Conservation (phyloP, 768 basidiomycete species). For the Mycena amicta region DNA sequence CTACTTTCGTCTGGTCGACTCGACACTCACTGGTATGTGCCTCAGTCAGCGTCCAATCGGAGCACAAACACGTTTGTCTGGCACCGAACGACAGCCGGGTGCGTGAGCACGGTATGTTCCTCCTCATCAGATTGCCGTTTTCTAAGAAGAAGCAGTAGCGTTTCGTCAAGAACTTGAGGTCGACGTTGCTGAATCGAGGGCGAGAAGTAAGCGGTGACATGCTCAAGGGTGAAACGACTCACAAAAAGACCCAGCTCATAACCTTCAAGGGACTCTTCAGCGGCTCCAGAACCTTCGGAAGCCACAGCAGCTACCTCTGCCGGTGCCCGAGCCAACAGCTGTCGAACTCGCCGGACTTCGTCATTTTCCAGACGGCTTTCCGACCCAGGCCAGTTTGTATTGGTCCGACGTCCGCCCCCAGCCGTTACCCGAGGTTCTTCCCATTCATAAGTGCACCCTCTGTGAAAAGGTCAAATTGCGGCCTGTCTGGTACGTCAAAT, state of each 20-base stretch:
- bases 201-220: neutral
- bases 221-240: neutral
- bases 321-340: neutral
- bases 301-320: neutral
- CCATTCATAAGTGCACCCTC: neutral
- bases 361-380: neutral
- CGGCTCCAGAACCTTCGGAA: neutral
- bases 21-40: too few relatives aligned
- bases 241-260: neutral
- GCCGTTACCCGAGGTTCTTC: neutral
- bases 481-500: neutral
- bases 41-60: too few relatives aligned
- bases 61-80: too few relatives aligned
- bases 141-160: neutral
- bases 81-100: too few relatives aligned
- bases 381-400: neutral
- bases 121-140: neutral
- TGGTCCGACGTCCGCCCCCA: neutral
- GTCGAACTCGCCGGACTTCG: neutral
- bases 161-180: neutral
- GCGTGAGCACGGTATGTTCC: too few relatives aligned
- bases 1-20: too few relatives aligned
- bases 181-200: neutral
- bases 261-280: neutral
- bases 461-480: neutral